Evolutionary conservation across 805 yeast species (phyloP).

Genomic region (Metschnikowia reukaufii): DNA sequence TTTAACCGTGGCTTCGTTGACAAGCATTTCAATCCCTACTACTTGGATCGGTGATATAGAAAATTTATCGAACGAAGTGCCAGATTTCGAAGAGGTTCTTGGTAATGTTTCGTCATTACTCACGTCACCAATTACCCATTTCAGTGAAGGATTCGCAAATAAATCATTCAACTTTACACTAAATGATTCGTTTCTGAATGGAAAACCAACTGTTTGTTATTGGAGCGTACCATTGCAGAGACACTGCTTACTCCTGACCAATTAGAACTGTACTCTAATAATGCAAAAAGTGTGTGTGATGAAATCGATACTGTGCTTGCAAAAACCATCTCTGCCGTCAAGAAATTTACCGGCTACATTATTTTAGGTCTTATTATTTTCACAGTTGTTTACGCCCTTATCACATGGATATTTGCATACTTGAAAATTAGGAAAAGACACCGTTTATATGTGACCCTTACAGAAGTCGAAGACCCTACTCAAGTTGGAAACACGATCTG

Average conservation of each 20-base stretch:
- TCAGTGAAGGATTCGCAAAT: slow-evolving; percentile 4
- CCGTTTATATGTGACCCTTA: slow-evolving; percentile 1
- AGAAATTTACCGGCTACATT: slow-evolving; percentile 1
- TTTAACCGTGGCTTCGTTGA: slow-evolving; percentile 18
- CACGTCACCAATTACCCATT: slow-evolving; percentile 19
- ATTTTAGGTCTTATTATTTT: slow-evolving; percentile 9
- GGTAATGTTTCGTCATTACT: slow-evolving; percentile 57
- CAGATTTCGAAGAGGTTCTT: slow-evolving; percentile 64
- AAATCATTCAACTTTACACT: slow-evolving; percentile 7
- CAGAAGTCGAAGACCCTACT: slow-evolving; percentile 7
- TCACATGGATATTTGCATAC: slow-evolving; percentile 6
- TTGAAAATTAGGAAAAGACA: slow-evolving; percentile 3
- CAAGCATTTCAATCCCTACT: slow-evolving; percentile 61
- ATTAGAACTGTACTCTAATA: background rate
- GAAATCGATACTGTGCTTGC: slow-evolving; percentile 1
- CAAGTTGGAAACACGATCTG: slow-evolving; percentile 13
- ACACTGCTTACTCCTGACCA: background rate
- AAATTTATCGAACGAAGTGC: slow-evolving; percentile 50
- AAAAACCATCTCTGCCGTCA: slow-evolving; percentile 3
- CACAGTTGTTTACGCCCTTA: slow-evolving; percentile 4
- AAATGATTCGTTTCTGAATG: background rate
- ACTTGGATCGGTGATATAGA: slow-evolving; percentile 60
- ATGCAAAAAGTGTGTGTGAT: slow-evolving; percentile 3
- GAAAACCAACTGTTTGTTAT: background rate
- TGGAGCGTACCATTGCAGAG: background rate